Conservation (phyloP, 2,329 filamentous ascomycete genomes). For the Hymenoscyphus infarciens region DNA sequence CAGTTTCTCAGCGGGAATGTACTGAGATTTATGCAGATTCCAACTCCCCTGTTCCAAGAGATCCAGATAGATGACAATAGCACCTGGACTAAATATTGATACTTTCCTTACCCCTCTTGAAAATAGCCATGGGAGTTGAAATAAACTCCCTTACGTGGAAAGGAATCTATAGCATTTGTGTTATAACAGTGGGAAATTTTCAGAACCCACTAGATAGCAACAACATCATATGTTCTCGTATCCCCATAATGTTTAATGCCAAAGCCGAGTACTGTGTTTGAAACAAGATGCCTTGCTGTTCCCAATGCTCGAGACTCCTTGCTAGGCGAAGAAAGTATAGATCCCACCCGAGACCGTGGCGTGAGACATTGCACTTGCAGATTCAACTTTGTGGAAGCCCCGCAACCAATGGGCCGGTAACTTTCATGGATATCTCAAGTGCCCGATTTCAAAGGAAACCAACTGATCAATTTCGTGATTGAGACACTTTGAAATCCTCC, state of each 20-base stretch:
- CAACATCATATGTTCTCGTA: neutral
- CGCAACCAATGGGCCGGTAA: too few species aligned
- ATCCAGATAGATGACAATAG: neutral
- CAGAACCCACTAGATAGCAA: neutral
- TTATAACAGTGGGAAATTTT: too few species aligned
- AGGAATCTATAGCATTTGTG: neutral
- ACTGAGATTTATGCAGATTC: neutral
- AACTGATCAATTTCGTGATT: too few species aligned
- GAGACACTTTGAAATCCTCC: too few species aligned
- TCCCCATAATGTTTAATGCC: neutral
- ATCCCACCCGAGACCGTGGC: too few species aligned
- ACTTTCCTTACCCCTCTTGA: neutral
- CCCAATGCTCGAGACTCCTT: too few species aligned
- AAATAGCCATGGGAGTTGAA: neutral
- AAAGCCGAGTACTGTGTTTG: neutral
- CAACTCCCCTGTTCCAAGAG: neutral
- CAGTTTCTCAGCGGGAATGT: neutral
- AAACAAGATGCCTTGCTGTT: neutral
- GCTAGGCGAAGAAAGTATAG: too few species aligned
- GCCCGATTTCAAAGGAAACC: too few species aligned
- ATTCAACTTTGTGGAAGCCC: too few species aligned
- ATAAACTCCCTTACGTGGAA: neutral
- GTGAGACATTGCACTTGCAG: too few species aligned
- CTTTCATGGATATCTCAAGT: too few species aligned
- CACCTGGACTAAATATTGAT: neutral